Conservation (phyloP, 2,329 filamentous ascomycete genomes). For the Zasmidium angulare region DNA sequence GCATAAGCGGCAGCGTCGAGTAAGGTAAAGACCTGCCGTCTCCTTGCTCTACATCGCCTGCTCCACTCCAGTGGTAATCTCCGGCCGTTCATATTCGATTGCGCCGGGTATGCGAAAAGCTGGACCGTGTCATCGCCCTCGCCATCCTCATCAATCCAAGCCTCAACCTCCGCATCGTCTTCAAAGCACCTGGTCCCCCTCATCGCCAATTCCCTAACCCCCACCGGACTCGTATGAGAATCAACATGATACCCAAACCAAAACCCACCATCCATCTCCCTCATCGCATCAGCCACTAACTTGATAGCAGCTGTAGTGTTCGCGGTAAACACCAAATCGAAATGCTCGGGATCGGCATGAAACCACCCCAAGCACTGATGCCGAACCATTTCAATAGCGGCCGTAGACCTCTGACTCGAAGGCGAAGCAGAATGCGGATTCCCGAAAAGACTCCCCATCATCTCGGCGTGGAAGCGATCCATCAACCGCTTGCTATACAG, state of each 20-base stretch:
- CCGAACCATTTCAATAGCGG: slow-evolving; percentile 71
- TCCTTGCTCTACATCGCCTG: not conserved
- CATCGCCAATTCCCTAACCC: slow-evolving; percentile 65
- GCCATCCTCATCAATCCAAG: slow-evolving; percentile 56
- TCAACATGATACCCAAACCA: slow-evolving; percentile 80
- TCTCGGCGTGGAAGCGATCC: slow-evolving; percentile 74
- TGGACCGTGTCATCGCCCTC: slow-evolving; percentile 28
- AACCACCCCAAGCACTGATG: slow-evolving; percentile 72
- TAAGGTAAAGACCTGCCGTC: slow-evolving; percentile 57
- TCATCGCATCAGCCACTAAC: slow-evolving; percentile 75
- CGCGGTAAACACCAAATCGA: slow-evolving; percentile 86
- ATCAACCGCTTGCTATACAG: slow-evolving; percentile 67
- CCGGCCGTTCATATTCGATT: slow-evolving; percentile 88
- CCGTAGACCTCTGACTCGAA: slow-evolving; percentile 72
- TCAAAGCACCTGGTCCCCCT: slow-evolving; percentile 63
- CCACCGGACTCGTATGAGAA: slow-evolving; percentile 83
- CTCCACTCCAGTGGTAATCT: slow-evolving; percentile 71
- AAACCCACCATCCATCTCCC: slow-evolving; percentile 67
- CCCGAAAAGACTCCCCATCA: slow-evolving; percentile 77
- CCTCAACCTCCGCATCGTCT: slow-evolving; percentile 60
- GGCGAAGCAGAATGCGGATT: slow-evolving; percentile 87
- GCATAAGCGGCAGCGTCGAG: slow-evolving; percentile 82
- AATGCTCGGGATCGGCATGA: slow-evolving; percentile 75
- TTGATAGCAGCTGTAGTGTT: slow-evolving; percentile 93
- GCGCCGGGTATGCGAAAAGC: slow-evolving; percentile 80